Percentiles rank a stretch among this genome's conserved stretches.
Evolutionary conservation across 225 moss, liverwort and hornwort genomes (phyloP).

Genomic region (Anthoceros angustus): DNA sequence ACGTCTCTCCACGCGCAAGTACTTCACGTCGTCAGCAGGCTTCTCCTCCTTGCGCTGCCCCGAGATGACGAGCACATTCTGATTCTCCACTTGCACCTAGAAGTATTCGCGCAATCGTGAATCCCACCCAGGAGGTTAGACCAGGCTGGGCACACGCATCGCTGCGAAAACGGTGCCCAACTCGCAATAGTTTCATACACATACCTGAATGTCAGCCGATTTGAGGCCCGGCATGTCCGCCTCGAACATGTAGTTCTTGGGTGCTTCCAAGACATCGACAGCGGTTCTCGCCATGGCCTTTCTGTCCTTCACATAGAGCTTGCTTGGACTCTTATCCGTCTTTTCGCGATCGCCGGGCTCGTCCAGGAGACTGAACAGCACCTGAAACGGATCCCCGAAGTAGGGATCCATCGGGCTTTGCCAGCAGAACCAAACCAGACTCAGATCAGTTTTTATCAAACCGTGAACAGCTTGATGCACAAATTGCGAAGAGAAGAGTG

Average conservation of each 20-base stretch:
- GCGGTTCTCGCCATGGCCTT: conserved; percentile 21
- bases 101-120: not conserved
- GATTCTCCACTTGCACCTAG: conserved; percentile 32
- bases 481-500: no score
- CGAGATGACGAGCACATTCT: conserved; percentile 30
- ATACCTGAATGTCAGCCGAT: conserved; percentile 27
- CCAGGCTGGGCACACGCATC: not conserved
- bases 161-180: not conserved
- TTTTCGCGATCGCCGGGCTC: not conserved
- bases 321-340: not conserved
- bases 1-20: conserved; percentile 24
- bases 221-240: conserved; percentile 28
- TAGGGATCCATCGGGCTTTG: not conserved
- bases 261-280: conserved; percentile 28
- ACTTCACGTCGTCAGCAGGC: conserved; percentile 12
- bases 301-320: conserved; percentile 13
- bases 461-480: no score
- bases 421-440: not conserved
- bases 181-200: not conserved
- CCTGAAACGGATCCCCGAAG: not conserved
- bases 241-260: conserved; percentile 19
- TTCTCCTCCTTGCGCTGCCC: conserved; percentile 16
- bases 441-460: no score
- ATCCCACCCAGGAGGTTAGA: not conserved
- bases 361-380: not conserved